Evolutionary conservation across 2,329 filamentous ascomycete genomes (phyloP).

Genomic region (Chrysosphaeria jannelii): DNA sequence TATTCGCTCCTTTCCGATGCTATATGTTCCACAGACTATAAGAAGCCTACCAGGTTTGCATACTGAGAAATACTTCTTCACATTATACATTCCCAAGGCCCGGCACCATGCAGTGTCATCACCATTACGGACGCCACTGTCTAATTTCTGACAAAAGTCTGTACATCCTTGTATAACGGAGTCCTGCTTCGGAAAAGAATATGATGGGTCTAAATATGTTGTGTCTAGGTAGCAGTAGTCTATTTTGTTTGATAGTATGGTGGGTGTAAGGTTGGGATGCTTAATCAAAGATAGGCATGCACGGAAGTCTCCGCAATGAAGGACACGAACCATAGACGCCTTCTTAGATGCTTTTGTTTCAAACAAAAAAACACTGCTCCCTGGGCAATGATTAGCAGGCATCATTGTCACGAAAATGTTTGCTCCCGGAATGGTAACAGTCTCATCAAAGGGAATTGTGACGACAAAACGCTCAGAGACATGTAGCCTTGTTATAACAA

Average conservation of each 20-base stretch:
- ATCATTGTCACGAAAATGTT: slow-evolving; percentile 79
- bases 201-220: slow-evolving; percentile 85
- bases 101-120: slow-evolving; percentile 17
- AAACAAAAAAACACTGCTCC: slow-evolving; percentile 78
- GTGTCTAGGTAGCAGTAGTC: slow-evolving; percentile 94
- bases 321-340: too few relatives aligned
- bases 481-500: slow-evolving; percentile 60
- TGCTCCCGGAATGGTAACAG: slow-evolving; percentile 50
- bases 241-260: slow-evolving; percentile 49
- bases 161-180: slow-evolving; percentile 72
- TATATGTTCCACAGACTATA: slow-evolving; percentile 87
- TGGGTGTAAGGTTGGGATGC: slow-evolving; percentile 55
- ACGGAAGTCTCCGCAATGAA: slow-evolving; percentile 90
- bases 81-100: slow-evolving; percentile 9
- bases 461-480: slow-evolving; percentile 70
- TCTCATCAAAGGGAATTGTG: slow-evolving; percentile 58
- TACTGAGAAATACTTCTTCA: slow-evolving; percentile 6
- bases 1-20: slow-evolving; percentile 90
- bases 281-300: slow-evolving; percentile 61
- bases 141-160: slow-evolving; percentile 39
- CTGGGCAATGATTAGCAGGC: slow-evolving; percentile 84
- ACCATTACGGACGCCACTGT: slow-evolving; percentile 8
- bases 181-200: slow-evolving; percentile 70
- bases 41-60: slow-evolving; percentile 30
- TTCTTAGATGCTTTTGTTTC: too few relatives aligned